Base-by-base conservation (phyloP, 306 rosid genomes). In the Erythrophleum fordii region DNA sequence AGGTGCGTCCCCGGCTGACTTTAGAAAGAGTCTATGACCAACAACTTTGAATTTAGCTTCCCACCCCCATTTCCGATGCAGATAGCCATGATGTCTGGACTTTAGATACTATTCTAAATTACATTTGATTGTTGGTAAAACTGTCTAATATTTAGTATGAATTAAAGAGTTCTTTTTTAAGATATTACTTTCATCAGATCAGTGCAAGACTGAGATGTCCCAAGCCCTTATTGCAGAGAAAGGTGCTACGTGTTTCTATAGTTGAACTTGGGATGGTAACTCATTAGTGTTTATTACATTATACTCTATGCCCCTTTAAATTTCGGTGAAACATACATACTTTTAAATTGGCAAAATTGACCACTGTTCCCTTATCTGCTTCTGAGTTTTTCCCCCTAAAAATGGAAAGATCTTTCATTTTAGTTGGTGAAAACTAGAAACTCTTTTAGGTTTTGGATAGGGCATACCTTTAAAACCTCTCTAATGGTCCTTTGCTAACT, bases 211-310 rank as follows among this genome's bases (percentile, higher is more conserved):
- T 39, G 44, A 9, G 44, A 39, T 4, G 44, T 39, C 44, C 44
- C 8, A 39, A 39, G n/a, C 8, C 44, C 8, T 39, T 39, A 6
- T 4, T 39, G 8, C 44, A 39, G 5, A 39, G 1, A 39, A 20
- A 10, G 18, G 71, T 41, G 73, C 41, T 72, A n/a, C 34, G 45
- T 51, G 49, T 20, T 72, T 65, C 52, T n/a, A 16, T 68, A 7
- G 44, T 39, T 69, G 42, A 64, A 65, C 51, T 20, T 18, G 18
- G 60, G 53, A 58, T 75, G 59, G 26, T 67, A 51, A 5, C 72
- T 41, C 51, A n/a, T 37, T 29, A 73, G 45, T 41, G 0, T 31
- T 25, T 51, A 51, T 51, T 8, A 14, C 58, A 51, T 51, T 51
- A 51, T 52, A 3, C 51, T 25, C 5, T 78, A 59, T 66, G 39